Percentiles rank a stretch among this genome's conserved stretches.
Conservation (phyloP, 1,139 yeast genomes). For the Taphrina betulina region DNA sequence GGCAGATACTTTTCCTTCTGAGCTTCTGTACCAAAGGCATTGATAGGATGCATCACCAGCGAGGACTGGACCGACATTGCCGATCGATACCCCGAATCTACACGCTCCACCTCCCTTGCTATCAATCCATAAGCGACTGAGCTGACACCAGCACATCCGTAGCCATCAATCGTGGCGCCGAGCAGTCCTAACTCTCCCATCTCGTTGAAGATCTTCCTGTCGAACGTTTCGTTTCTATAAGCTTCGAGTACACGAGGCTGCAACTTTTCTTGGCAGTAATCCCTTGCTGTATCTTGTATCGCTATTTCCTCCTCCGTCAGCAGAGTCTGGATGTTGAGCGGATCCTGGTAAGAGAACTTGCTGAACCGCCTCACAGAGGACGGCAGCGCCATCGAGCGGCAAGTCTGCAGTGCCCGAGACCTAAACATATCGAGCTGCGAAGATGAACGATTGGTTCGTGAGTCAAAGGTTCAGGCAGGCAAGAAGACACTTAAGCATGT, state of each 20-base stretch:
- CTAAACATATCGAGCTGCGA: no score
- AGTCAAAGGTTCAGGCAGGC: no score
- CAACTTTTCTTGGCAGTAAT: slow-evolving; percentile 47
- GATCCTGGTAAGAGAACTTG: slow-evolving; percentile 40
- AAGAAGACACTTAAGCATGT: no score
- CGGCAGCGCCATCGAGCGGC: no score
- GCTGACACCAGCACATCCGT: slow-evolving; percentile 50
- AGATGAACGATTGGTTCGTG: no score
- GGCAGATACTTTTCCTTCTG: slow-evolving; percentile 50
- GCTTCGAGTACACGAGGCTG: slow-evolving; percentile 49
- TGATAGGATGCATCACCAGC: slow-evolving; percentile 50
- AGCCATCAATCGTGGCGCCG: slow-evolving; percentile 49
- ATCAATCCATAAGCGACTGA: slow-evolving; percentile 50
- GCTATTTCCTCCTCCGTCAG: slow-evolving; percentile 50
- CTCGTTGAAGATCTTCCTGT: slow-evolving; percentile 42
- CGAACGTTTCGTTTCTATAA: slow-evolving; percentile 47
- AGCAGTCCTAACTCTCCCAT: slow-evolving; percentile 50
- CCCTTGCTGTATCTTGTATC: slow-evolving; percentile 47
- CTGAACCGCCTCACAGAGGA: slow-evolving; percentile 12
- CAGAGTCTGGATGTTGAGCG: slow-evolving; percentile 45
- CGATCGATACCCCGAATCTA: slow-evolving; percentile 50
- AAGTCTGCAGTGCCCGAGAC: no score
- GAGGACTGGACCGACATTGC: slow-evolving; percentile 53
- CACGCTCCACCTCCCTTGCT: slow-evolving; percentile 51
- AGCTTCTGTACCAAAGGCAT: slow-evolving; percentile 48